These are phyloP conservation scores for Lepidium aucheri DNA, from an alignment of 345 rosid genomes.

Conservation along the genomic window DNA sequence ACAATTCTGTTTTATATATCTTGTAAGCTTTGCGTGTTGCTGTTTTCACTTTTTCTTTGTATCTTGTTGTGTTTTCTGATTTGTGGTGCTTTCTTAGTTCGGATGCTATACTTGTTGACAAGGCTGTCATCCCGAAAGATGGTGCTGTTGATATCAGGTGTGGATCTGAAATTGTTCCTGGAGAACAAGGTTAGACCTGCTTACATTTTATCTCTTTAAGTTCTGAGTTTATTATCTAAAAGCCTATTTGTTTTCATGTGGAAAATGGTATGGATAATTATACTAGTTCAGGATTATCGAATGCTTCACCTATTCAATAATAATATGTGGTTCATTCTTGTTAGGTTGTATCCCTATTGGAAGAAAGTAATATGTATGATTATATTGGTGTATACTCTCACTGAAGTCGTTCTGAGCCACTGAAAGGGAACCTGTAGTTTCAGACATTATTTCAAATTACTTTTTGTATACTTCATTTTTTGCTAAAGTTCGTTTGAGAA, in stretches of 20 bases:
- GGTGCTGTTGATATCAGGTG: slow-evolving; percentile 39
- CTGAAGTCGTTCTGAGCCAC: too few species aligned
- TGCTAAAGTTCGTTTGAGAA: too few species aligned
- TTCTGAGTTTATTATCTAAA: neutral
- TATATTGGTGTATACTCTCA: too few species aligned
- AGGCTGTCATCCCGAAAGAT: slow-evolving; percentile 33
- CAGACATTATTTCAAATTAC: too few species aligned
- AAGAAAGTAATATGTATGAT: too few species aligned
- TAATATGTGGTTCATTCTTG: too few species aligned
- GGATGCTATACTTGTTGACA: slow-evolving; percentile 55
- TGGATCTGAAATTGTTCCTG: slow-evolving; percentile 64
- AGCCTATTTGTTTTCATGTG: neutral
- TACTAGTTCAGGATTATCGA: neutral
- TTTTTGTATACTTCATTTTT: too few species aligned
- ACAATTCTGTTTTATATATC: neutral
- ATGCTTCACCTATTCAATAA: neutral
- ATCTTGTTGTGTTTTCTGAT: neutral
- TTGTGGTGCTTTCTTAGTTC: slow-evolving; percentile 35
- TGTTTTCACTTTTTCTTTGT: neutral
- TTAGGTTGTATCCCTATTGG: too few species aligned
- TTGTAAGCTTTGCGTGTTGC: neutral
- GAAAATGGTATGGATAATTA: neutral
- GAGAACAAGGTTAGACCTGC: slow-evolving; percentile 44
- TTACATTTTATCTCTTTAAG: neutral
- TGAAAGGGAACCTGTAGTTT: too few species aligned